Base-by-base conservation (phyloP, 805 yeast species). In the Priceomyces carsonii region DNA sequence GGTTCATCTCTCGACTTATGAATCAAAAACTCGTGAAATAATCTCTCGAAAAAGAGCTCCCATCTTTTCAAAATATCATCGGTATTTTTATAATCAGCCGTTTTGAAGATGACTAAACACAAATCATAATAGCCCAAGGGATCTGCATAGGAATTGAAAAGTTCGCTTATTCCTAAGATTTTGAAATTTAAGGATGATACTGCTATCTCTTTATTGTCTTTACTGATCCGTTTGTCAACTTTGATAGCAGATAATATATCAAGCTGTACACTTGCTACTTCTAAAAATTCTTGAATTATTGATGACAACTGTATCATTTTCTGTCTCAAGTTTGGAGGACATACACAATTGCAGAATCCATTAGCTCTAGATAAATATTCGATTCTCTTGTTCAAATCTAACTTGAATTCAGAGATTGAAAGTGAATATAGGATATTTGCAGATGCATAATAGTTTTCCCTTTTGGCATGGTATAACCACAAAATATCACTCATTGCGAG, bases 341-440 rank as follows among this genome's bases (percentile, higher is more conserved):
- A 79, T 29, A 76, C 80, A 58, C 95, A 84, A 53, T 87, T 86
- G 58, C 95, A 85, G 66, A 87, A 89, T 3, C 96, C 96, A 58
- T 84, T 85, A 1, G 97, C 97, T 47, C 97, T 75, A 1, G 97
- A 86, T 36, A 93, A 68, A 55, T 76, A 88, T 59, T 90, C 96
- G 28, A 91, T 82, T 55, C 99, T 76, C 50, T 83, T 82, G 24
- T 75, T 72, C 39, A 91, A 71, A 23, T 74, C 64, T 32, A 91
- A 68, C 8, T 75, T 73, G 57, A 88, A 87, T 34, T 79, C 82
- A 12, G 95, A 83, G 14, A 80, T 65, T 0, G 96, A 83, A 38
- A 93, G 65, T 5, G 78, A 73, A 50, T 83, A 84, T 34, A 69
- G 57, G 15, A 85, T 84, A 45, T 77, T 77, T 0, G 97, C 96